Evolutionary conservation across 1,139 yeast genomes (phyloP), one percentile per base, ranked within the genome.

Genomic region (Kodamaea plutei): DNA sequence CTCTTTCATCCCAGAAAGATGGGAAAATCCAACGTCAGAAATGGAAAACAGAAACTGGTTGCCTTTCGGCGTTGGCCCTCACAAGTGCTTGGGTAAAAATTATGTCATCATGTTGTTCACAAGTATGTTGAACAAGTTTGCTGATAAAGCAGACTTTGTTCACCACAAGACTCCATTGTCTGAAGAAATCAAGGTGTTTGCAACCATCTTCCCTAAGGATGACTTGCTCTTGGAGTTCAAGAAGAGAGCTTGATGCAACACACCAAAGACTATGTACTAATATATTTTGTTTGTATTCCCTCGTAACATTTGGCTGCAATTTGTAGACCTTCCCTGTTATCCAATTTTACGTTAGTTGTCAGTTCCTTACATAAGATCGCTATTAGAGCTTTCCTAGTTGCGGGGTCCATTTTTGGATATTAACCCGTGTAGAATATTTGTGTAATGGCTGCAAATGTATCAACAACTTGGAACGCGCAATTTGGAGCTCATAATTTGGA

Each of bases 181-280:
- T 42, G 98, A 91, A 64, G 80, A 87, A 52, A 87, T 91, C 51
- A 85, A 88, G 54, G 97, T 91, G 23, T 91, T 91, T 58, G 98
- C 98, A 21, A 91, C 98, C 17, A 88, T 91, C 54, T 91, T 91
- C 84, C 98, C 98, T 20, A 79, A 85, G 58, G 98, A 91, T 61
- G 96, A 89, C 56, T 78, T 94, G 55, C 76, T 85, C 47, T 64
- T 91, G 57, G 69, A 79, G 50, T 89, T 89, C 71, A 69, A 72
- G 35, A 63, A 53, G 45, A 76, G 89, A 62, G 81, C n/a, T n/a
- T n/a, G n/a, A n/a, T n/a, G n/a, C n/a, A 81, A 41, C 77, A 79
- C n/a, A n/a, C n/a, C n/a, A n/a, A n/a, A n/a, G n/a, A n/a, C n/a
- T n/a, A n/a, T n/a, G n/a, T n/a, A n/a, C n/a, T n/a, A n/a, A n/a